phyloP scores from a whole-genome alignment of 129 eudicot genomes.

The Smallanthus sonchifolius region DNA sequence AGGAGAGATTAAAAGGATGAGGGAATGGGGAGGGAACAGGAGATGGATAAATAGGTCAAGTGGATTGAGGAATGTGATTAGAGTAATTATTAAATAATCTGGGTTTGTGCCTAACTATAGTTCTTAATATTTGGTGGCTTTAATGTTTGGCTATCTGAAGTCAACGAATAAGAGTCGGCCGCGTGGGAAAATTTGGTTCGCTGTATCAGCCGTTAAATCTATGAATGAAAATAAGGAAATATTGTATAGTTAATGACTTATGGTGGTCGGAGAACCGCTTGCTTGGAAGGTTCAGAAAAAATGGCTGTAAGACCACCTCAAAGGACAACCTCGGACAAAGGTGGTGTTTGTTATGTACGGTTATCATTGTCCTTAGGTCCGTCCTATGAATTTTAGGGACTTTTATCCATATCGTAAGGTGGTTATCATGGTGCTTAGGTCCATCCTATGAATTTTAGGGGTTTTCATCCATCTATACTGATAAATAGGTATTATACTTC shows the following conservation, averaged over 20 bases:
- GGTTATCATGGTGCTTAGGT: neutral
- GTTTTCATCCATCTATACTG: no score
- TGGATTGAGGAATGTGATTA: conserved; percentile 15
- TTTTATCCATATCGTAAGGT: neutral
- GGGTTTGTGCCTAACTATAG: conserved; percentile 65
- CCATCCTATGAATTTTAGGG: no score
- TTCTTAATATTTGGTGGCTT: conserved; percentile 49
- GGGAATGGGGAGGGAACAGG: conserved; percentile 31
- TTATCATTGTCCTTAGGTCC: neutral
- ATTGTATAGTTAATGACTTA: neutral
- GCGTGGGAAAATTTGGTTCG: conserved; percentile 37
- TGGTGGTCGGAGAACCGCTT: conserved; percentile 6
- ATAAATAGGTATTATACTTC: no score
- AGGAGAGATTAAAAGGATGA: conserved; percentile 2
- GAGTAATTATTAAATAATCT: conserved; percentile 19
- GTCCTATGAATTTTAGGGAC: neutral
- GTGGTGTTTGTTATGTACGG: neutral
- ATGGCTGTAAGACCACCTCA: neutral
- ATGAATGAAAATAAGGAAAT: neutral
- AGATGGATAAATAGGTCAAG: conserved; percentile 24
- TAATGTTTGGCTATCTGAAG: conserved; percentile 37
- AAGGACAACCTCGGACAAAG: neutral
- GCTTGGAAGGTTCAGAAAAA: neutral
- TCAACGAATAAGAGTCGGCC: conserved; percentile 41
- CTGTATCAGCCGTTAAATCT: conserved; percentile 19